Base-by-base conservation (phyloP, 306 rosid species). In the Mimosa pudica region DNA sequence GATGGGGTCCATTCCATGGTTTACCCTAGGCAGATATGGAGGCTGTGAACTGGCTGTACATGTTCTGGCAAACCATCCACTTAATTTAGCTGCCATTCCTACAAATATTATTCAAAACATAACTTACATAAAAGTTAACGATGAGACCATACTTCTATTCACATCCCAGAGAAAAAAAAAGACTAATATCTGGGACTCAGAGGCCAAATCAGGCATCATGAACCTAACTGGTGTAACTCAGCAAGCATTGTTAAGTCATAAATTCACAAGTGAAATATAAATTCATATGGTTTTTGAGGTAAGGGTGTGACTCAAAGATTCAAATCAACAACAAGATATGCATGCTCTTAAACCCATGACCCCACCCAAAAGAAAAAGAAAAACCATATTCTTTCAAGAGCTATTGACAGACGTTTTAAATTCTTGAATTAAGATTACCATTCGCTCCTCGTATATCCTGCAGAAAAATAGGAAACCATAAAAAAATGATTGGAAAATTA, bases 401-500 rank as follows among this genome's bases (percentile, higher is more conserved):
- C 72, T 33, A 33, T 11, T 47, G 47, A 44, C 30, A 58, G 46
- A 63, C 80, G 35, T 64, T 36, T 14, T 17, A 62, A 70, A 73
- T 51, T 41, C 10, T 20, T 35, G 38, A 41, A 33, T 75, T 4
- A 47, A 75, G 24, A 42, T 75, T 80, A 90, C 94, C 94, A 65
- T 82, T 62, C 44, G 65, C 85, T 88, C 81, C 80, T 57, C 73
- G 81, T 71, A 86, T 7, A 65, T 74, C 88, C 94, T 90, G 91
- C 87, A 88, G n/a, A 77, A 38, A 81, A 73, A 48, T 5, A 79
- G 54, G 75, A n/a, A 7, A 61, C 46, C 41, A 41, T 10, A 74
- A 74, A 16, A 74, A 74, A 57, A 52, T 57, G 41, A 74, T 70
- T 47, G 68, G n/a, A 79, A 32, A 88, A 77, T 42, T 30, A 63